phyloP scores from a whole-genome alignment of 768 basidiomycete species.

The Boletales sp. region DNA sequence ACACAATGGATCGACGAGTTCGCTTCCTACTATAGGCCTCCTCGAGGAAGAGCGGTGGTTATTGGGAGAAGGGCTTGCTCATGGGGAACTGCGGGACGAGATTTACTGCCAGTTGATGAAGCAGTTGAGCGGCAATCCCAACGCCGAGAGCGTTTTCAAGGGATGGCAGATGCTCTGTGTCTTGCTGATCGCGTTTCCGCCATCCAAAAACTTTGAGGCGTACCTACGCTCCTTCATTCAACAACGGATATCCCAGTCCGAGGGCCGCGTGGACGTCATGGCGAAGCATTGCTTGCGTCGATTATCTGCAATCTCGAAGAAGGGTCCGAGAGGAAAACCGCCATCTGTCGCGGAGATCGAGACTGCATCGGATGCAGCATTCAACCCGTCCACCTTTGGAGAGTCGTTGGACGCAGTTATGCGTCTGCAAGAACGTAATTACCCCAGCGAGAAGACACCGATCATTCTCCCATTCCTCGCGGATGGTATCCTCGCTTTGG shows the following conservation, averaged over 20 bases:
- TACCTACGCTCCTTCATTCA: conserved; percentile 81
- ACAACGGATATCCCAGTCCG: conserved; percentile 59
- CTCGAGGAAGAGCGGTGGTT: conserved; percentile 89
- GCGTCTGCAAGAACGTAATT: conserved; percentile 80
- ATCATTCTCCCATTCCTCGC: conserved; percentile 93
- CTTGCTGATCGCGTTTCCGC: conserved; percentile 86
- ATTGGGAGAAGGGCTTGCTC: conserved; percentile 69
- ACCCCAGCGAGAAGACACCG: conserved; percentile 80
- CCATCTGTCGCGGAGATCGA: conserved; percentile 85
- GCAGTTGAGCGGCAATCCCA: conserved; percentile 81
- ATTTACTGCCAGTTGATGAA: conserved; percentile 93
- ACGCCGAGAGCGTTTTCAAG: conserved; percentile 80
- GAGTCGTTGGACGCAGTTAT: conserved; percentile 85
- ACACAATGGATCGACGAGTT: conserved; percentile 40
- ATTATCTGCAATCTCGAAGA: conserved; percentile 68
- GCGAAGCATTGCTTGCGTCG: conserved; percentile 88
- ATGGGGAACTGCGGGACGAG: conserved; percentile 88
- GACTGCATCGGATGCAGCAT: conserved; percentile 92
- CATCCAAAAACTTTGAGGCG: conserved; percentile 88
- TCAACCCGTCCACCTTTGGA: conserved; percentile 92
- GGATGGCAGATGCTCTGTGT: conserved; percentile 95
- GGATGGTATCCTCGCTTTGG: conserved; percentile 85
- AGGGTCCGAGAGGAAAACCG: conserved; percentile 83
- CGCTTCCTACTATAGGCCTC: conserved; percentile 42
- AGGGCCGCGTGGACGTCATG: conserved; percentile 84